A percentile compares a stretch with the other conserved stretches of the same genome.
Conservation (phyloP, 768 basidiomycete genomes). For the Termitomyces sp. region DNA sequence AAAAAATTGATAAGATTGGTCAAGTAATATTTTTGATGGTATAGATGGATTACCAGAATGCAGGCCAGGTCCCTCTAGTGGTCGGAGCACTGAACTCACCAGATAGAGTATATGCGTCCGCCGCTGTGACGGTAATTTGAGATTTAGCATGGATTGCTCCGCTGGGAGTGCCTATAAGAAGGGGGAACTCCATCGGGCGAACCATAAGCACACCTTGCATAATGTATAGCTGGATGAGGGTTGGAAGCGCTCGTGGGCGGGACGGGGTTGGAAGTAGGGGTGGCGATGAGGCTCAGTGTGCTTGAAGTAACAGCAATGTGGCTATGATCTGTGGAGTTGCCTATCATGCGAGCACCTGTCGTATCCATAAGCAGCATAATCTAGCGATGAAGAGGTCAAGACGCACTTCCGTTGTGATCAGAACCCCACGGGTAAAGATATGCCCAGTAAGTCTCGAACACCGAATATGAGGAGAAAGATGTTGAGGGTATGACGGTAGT, state of each 20-base stretch:
- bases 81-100: slow-evolving; percentile 44
- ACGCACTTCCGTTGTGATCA: slow-evolving; percentile 41
- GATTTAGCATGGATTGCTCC: slow-evolving; percentile 40
- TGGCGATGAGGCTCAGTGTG: slow-evolving; percentile 39
- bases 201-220: slow-evolving; percentile 28
- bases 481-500: slow-evolving; percentile 38
- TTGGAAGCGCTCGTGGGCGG: slow-evolving; percentile 39
- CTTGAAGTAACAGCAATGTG: slow-evolving; percentile 34
- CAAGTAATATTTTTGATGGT: neutral
- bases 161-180: slow-evolving; percentile 14
- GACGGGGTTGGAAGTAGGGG: slow-evolving; percentile 33
- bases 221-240: slow-evolving; percentile 41
- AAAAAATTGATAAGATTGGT: neutral
- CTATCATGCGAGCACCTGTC: slow-evolving; percentile 40
- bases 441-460: slow-evolving; percentile 37
- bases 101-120: slow-evolving; percentile 33
- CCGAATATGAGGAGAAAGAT: slow-evolving; percentile 36
- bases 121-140: slow-evolving; percentile 38
- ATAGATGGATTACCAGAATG: slow-evolving; percentile 32
- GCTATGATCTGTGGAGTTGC: slow-evolving; percentile 36
- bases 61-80: slow-evolving; percentile 39
- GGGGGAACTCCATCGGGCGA: neutral
- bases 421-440: slow-evolving; percentile 47
- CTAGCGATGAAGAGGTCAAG: neutral
- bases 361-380: neutral